Evolutionary conservation across 352 stramenopile species (phyloP), one percentile per base, ranked within the genome.

Genomic region (Phytophthora idaei): DNA sequence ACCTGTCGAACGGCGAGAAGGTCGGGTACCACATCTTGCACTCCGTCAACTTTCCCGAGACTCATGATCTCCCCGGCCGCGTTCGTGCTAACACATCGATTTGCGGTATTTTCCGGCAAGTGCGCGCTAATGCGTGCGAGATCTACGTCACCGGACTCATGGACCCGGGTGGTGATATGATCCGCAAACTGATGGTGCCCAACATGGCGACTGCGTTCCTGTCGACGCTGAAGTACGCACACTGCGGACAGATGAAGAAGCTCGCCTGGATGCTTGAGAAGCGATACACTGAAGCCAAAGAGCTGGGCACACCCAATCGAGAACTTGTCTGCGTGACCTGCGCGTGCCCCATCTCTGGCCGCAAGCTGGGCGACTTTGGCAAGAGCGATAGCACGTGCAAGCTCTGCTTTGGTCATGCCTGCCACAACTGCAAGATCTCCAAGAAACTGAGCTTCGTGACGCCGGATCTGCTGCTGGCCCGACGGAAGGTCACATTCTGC

Each of bases 211-310:
- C 70, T 6, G 44, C 64, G 5, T 77, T 74, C 31, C 34, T 80
- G 49, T 78, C 73, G 12, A 70, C 71, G 4, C 32, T 76, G 1
- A 80, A 74, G 53, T 77, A 73, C 42, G 68, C 67, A 5, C 67
- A 83, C 36, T 83, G 73, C 54, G 66, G 73, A 5, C 69, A 81
- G 45, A 79, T 83, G 73, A 79, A 81, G 45, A 83, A 83, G 39
- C 67, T 83, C 7, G 54, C 68, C 2, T 81, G 64, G 66, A 71
- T 79, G 65, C 51, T 80, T 25, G 68, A 74, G 47, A 74, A 77
- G 21, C 64, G 65, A 31, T 74, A 71, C 63, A 51, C 41, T 0
- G 59, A 74, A 44, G 57, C 69, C 36, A 73, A 77, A 17, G 67
- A 77, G 42, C 57, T 73, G 5, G 64, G 61, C 28, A 55, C 49